Base-by-base conservation (phyloP, 1,284 basidiomycete genomes). In the Phenoliferia sp. region DNA sequence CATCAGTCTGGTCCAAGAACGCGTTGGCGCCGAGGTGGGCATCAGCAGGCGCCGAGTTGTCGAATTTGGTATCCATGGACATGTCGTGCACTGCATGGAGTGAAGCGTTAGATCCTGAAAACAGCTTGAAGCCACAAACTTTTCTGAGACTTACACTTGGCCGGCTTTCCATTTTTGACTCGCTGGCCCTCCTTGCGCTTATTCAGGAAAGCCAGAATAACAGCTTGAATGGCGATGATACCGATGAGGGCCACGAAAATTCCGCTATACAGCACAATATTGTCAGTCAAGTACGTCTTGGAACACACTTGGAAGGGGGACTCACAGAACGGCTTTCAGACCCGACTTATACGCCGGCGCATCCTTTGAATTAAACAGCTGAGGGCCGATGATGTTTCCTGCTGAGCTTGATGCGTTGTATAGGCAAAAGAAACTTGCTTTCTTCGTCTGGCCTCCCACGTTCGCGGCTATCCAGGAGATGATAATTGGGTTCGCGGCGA, bases 361-460 rank as follows among this genome's bases (percentile, higher is more conserved):
- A 31, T 44, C 52, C 9, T 19, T 62, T 54, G 52, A 29, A 33
- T 50, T 50, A 59, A 68, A 64, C 7, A 56, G 48, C 32, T 64
- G 35, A 9, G 62, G 36, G 33, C 56, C 56, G 39, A 69, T 60
- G 44, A 73, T 69, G 72, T 73, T 73, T 26, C 77, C 78, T 26
- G 72, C 73, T 1, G 71, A 63, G 10, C 69, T 66, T 19, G 69
- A 68, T 9, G 72, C 71, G 31, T 76, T 71, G 71, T 74, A 77
- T 28, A 56, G 22, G 1, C 61, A 61, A 17, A 68, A 62, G 31
- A 78, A 71, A 34, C 75, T 72, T 0, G 80, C 76, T 68, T 80
- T 80, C 76, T 81, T 81, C 48, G 80, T 80, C 60, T 78, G 76
- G n/a, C 80, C 80, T 5, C 75, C 80, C 12, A 76, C 78, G 77